Percentiles rank a stretch among this genome's conserved stretches.
These are phyloP conservation scores for Bruguiera hainesii DNA, from an alignment of 441 rosid species.

Conservation along the genomic window DNA sequence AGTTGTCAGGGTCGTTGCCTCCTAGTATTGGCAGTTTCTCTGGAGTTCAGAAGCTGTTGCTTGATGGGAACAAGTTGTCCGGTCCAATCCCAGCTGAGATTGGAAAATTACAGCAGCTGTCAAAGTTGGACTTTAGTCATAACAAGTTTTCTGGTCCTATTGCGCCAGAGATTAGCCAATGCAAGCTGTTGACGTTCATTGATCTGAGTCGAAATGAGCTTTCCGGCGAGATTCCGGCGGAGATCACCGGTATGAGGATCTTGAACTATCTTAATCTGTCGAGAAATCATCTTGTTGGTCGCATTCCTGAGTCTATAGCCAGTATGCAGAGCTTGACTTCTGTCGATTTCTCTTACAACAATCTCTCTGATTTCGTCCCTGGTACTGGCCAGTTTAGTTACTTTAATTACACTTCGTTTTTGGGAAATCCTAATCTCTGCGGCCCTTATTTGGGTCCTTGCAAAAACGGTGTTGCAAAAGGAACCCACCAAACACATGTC, in stretches of 20 bases:
- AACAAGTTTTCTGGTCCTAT: conserved; percentile 56
- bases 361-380: conserved; percentile 91
- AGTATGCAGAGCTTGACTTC: conserved; percentile 93
- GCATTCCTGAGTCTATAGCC: conserved; percentile 75
- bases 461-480: conserved; percentile 56
- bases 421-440: conserved; percentile 82
- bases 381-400: conserved; percentile 89
- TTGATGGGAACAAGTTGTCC: conserved; percentile 75
- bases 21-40: conserved; percentile 68
- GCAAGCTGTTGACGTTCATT: conserved; percentile 79
- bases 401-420: conserved; percentile 90
- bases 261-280: conserved; percentile 85
- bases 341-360: conserved; percentile 92
- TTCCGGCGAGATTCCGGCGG: conserved; percentile 78
- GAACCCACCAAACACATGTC: conserved; percentile 46
- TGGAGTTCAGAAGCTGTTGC: conserved; percentile 81
- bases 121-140: conserved; percentile 65
- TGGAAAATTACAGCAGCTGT: conserved; percentile 61
- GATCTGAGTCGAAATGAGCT: conserved; percentile 87
- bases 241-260: conserved; percentile 80
- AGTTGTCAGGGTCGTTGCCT: conserved; percentile 70
- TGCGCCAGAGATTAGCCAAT: conserved; percentile 60
- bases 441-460: conserved; percentile 90
- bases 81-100: conserved; percentile 65
- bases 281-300: conserved; percentile 70